Conservation (phyloP, 331 rosid species). For the Phaseolus coccineus region DNA sequence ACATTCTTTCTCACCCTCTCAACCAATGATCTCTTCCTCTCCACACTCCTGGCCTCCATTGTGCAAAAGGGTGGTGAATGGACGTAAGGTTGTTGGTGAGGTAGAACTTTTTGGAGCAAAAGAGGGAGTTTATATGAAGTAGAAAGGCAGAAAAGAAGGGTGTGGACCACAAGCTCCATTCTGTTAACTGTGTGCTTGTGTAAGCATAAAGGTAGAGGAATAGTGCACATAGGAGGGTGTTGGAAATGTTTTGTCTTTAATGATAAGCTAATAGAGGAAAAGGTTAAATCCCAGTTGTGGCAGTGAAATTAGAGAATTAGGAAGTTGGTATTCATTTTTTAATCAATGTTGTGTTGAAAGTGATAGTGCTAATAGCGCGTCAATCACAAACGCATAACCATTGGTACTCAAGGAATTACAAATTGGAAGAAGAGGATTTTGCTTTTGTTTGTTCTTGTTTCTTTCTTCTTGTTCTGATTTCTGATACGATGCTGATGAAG, state of each 20-base stretch:
- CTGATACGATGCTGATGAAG: too few species aligned
- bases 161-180: slow-evolving; percentile 70
- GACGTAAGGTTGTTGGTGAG: slow-evolving; percentile 12
- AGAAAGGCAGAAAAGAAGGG: slow-evolving; percentile 46
- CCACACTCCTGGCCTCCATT: slow-evolving; percentile 69
- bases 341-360: slow-evolving; percentile 44
- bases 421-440: too few species aligned
- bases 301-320: slow-evolving; percentile 16
- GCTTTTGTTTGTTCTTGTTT: too few species aligned
- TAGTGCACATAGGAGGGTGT: slow-evolving; percentile 34
- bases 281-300: slow-evolving; percentile 40
- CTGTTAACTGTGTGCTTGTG: slow-evolving; percentile 42
- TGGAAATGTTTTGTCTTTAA: slow-evolving; percentile 35
- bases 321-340: slow-evolving; percentile 47
- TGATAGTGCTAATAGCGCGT: slow-evolving; percentile 26
- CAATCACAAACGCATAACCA: too few species aligned
- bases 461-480: too few species aligned
- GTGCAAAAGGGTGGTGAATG: slow-evolving; percentile 16
- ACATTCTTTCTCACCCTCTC: slow-evolving; percentile 58
- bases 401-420: too few species aligned
- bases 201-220: slow-evolving; percentile 41
- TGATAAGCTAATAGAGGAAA: slow-evolving; percentile 40
- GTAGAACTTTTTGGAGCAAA: slow-evolving; percentile 13
- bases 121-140: slow-evolving; percentile 52
- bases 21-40: slow-evolving; percentile 56